Base-by-base conservation (phyloP, 768 basidiomycete species). In the Rhodotorula sphaerocarpa region DNA sequence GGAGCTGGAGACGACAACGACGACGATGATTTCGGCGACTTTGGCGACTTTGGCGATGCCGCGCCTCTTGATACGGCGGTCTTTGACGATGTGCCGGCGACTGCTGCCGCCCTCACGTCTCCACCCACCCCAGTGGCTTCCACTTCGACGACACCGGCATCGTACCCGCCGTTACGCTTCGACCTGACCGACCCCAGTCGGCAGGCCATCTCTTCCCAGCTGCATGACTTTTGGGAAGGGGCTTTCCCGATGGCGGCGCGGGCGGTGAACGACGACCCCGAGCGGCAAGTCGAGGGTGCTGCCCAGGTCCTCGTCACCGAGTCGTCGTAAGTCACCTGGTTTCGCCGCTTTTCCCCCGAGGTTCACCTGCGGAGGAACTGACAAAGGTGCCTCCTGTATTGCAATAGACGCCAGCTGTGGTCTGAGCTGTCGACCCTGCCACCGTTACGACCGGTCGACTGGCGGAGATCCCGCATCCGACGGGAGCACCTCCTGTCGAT, bases 1-100 rank as follows among this genome's bases (percentile, higher is more conserved):
- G 63, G n/a, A 1, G 50, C 20, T 9, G 48, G 48, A 20, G 48
- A 20, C 6, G 48, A n/a, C 34, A 34, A 39, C 16, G 57, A 25
- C n/a, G 56, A 59, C 31, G 64, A 60, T 39, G 65, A 66, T 25
- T 66, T 67, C 28, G 66, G 62, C n/a, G 65, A 66, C 7, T 66
- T 66, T 34, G 65, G 65, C 36, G 64, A 66, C n/a, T 66, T 66
- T 21, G 56, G 58, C 31, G 57, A 53, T 12, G 34, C 59, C 0
- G 65, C 56, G 14, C 52, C 59, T 16, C 52, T 57, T 30, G 64
- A 61, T 46, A 59, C 47, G n/a, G 46, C 59, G 9, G 64, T 55
- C 3, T 61, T 61, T 33, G 64, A 60, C 1, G 31, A 51, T 7
- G 20, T 21, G 5, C 51, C 57, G 3, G 7, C 52, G 2, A 33